Percentiles rank a stretch among this genome's conserved stretches.
phyloP scores from a whole-genome alignment of 2,329 filamentous ascomycete species.

The Neofusicoccum ribis region DNA sequence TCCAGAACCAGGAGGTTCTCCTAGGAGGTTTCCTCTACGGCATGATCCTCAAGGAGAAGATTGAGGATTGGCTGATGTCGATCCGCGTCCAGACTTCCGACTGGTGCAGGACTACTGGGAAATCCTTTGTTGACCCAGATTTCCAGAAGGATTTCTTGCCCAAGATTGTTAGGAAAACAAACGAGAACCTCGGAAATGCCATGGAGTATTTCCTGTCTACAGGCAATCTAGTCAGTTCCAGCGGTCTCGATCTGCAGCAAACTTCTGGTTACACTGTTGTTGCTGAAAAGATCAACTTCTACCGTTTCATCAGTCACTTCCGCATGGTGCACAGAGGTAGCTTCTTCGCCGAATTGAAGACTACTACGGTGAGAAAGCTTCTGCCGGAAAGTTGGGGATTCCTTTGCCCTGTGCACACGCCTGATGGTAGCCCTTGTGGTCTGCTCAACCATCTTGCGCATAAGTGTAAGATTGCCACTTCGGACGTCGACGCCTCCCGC shows the following conservation, averaged over 20 bases:
- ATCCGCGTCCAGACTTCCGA: constrained; percentile 56
- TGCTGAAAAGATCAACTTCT: constrained; percentile 98
- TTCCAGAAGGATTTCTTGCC: constrained; percentile 79
- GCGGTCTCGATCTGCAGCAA: constrained; percentile 91
- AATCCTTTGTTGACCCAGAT: constrained; percentile 69
- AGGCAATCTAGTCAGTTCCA: constrained; percentile 87
- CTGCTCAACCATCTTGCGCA: constrained; percentile 93
- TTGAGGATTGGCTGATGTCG: constrained; percentile 85
- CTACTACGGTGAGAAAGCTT: constrained; percentile 92
- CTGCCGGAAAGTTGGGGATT: constrained; percentile 98
- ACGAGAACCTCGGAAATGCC: constrained; percentile 82
- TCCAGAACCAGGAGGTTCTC: constrained; percentile 93
- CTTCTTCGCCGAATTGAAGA: constrained; percentile 97
- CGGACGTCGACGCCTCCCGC: constrained; percentile 69
- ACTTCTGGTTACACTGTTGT: constrained; percentile 94
- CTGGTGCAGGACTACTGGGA: constrained; percentile 54
- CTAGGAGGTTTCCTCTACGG: constrained; percentile 92
- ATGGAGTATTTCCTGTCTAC: constrained; percentile 97
- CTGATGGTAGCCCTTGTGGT: constrained; percentile 92
- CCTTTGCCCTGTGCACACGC: constrained; percentile 94
- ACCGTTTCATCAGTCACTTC: constrained; percentile 98
- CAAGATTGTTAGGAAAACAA: constrained; percentile 76
- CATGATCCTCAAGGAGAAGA: constrained; percentile 90
- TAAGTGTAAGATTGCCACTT: constrained; percentile 87
- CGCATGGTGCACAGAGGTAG: constrained; percentile 98